phyloP scores from a whole-genome alignment of 2,329 filamentous ascomycete species.

The Fusarium paranaense region DNA sequence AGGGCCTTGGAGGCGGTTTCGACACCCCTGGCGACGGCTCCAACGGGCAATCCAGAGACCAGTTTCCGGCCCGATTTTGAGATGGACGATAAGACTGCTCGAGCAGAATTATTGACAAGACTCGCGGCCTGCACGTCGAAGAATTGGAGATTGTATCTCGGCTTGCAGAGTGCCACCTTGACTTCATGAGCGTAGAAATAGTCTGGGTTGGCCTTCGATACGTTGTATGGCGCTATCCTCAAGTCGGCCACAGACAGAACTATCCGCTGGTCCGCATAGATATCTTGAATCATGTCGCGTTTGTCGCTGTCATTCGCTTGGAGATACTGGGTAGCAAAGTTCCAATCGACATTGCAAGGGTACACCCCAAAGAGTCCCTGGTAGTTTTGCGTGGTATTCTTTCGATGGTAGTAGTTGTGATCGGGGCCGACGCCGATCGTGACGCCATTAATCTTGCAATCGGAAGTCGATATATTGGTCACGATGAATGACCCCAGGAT shows the following conservation, averaged over 20 bases:
- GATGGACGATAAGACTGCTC: slow-evolving; percentile 5
- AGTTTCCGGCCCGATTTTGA: background rate
- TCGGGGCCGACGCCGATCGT: slow-evolving; percentile 40
- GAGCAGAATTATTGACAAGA: slow-evolving; percentile 19
- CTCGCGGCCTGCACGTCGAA: slow-evolving; percentile 21
- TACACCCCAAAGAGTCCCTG: slow-evolving; percentile 39
- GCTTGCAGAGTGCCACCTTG: slow-evolving; percentile 36
- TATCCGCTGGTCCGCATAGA: slow-evolving; percentile 38
- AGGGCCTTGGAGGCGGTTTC: slow-evolving; percentile 13
- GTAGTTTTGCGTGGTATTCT: slow-evolving; percentile 44
- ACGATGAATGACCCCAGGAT: slow-evolving; percentile 38
- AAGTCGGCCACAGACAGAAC: slow-evolving; percentile 37
- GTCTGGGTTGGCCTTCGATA: slow-evolving; percentile 3
- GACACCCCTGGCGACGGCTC: slow-evolving; percentile 30
- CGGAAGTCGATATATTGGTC: slow-evolving; percentile 36
- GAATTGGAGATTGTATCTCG: slow-evolving; percentile 31
- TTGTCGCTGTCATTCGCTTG: slow-evolving; percentile 8
- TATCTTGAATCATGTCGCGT: slow-evolving; percentile 26
- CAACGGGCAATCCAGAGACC: slow-evolving; percentile 20
- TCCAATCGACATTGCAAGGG: slow-evolving; percentile 42
- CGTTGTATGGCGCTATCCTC: slow-evolving; percentile 26
- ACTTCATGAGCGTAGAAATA: slow-evolving; percentile 35
- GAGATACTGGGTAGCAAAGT: slow-evolving; percentile 33
- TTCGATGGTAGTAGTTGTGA: slow-evolving; percentile 38
- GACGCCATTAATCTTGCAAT: slow-evolving; percentile 41